These are phyloP conservation scores for Geotrichum aggregatum DNA, from an alignment of 1,139 yeast genomes.

Conservation along the genomic window DNA sequence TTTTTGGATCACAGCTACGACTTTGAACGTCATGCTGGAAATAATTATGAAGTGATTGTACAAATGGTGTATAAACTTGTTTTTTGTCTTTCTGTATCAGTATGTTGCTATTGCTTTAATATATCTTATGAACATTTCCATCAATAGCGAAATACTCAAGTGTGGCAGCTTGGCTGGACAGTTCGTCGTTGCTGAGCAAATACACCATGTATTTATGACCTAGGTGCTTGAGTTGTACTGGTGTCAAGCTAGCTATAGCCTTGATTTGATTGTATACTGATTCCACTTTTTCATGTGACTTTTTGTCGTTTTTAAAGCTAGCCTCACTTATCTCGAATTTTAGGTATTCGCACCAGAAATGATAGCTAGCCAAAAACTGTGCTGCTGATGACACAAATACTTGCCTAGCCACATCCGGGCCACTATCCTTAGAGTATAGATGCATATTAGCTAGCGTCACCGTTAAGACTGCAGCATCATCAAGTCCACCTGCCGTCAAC, in stretches of 20 bases:
- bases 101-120: too few relatives aligned
- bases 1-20: slow-evolving; percentile 50
- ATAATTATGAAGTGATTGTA: slow-evolving; percentile 26
- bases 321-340: slow-evolving; percentile 32
- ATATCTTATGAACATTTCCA: slow-evolving; percentile 12
- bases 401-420: slow-evolving; percentile 28
- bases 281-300: slow-evolving; percentile 11
- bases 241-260: slow-evolving; percentile 26
- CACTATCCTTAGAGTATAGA: slow-evolving; percentile 26
- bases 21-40: slow-evolving; percentile 29
- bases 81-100: not conserved
- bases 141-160: slow-evolving; percentile 20
- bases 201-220: slow-evolving; percentile 37
- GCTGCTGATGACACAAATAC: slow-evolving; percentile 26
- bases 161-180: slow-evolving; percentile 9
- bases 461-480: slow-evolving; percentile 22
- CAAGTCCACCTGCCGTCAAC: not conserved
- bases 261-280: slow-evolving; percentile 18
- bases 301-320: slow-evolving; percentile 4
- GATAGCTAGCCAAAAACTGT: slow-evolving; percentile 28
- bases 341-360: slow-evolving; percentile 37
- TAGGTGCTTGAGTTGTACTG: slow-evolving; percentile 32
- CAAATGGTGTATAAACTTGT: not conserved
- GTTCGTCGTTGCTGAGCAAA: slow-evolving; percentile 26
- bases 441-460: slow-evolving; percentile 20